A percentile compares a stretch with the other conserved stretches of the same genome.
These are phyloP conservation scores for Porphyrellus cyaneotinctus DNA, from an alignment of 768 basidiomycete species.

Conservation along the genomic window DNA sequence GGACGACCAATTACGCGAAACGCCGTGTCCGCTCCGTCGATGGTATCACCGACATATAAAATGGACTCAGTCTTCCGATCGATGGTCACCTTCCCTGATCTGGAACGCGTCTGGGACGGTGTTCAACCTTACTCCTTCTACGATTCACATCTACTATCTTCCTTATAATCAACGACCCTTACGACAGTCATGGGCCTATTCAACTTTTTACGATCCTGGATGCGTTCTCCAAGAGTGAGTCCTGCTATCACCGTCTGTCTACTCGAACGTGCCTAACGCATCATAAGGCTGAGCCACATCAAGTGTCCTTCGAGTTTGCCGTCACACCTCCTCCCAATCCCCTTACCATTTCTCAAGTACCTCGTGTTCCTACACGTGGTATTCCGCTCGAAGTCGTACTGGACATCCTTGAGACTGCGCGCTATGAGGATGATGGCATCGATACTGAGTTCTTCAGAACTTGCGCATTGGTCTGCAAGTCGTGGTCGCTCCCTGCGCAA, in stretches of 20 bases:
- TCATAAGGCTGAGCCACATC: slow-evolving; percentile 31
- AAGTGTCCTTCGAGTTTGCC: slow-evolving; percentile 39
- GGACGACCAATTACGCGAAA: slow-evolving; percentile 22
- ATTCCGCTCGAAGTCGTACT: slow-evolving; percentile 65
- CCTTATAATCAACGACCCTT: slow-evolving; percentile 20
- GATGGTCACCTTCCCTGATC: slow-evolving; percentile 15
- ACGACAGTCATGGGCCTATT: slow-evolving; percentile 27
- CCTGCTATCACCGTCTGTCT: background rate
- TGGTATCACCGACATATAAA: slow-evolving; percentile 27
- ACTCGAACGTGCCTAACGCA: slow-evolving; percentile 5
- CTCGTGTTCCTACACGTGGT: slow-evolving; percentile 24
- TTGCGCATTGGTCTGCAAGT: slow-evolving; percentile 61
- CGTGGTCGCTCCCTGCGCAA: slow-evolving; percentile 64
- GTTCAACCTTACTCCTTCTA: slow-evolving; percentile 14
- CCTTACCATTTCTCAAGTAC: slow-evolving; percentile 12
- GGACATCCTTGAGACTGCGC: slow-evolving; percentile 57
- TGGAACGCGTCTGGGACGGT: slow-evolving; percentile 23
- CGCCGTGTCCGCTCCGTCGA: slow-evolving; percentile 22
- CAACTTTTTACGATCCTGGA: slow-evolving; percentile 20
- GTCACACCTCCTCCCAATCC: slow-evolving; percentile 22
- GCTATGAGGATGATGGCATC: slow-evolving; percentile 35
- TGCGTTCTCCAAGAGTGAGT: slow-evolving; percentile 26
- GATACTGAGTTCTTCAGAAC: slow-evolving; percentile 43
- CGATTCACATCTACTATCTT: slow-evolving; percentile 17
- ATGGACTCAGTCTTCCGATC: slow-evolving; percentile 12